Conservation (phyloP, 441 rosid species). For the Caryocar brasiliense region DNA sequence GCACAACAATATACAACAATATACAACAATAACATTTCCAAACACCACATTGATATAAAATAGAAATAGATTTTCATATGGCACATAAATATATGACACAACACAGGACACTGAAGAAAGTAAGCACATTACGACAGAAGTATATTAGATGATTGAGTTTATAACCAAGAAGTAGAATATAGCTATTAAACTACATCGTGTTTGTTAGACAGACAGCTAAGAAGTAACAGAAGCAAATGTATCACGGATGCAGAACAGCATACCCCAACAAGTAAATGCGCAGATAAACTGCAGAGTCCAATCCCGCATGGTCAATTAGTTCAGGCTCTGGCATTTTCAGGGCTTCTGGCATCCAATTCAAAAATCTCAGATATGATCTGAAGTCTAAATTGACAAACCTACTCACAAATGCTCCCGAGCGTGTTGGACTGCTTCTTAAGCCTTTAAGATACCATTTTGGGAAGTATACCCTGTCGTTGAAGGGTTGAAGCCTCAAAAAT, state of each 20-base stretch:
- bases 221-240: background rate
- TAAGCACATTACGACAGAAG: too few species aligned
- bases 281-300: constrained; percentile 89
- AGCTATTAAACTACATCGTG: background rate
- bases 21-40: background rate
- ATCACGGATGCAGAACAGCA: background rate
- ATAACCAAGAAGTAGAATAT: background rate
- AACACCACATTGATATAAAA: too few species aligned
- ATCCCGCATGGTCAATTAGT: constrained; percentile 92
- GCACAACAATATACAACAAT: background rate
- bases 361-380: constrained; percentile 59
- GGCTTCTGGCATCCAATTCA: constrained; percentile 92
- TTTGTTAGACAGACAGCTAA: background rate
- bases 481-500: constrained; percentile 72
- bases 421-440: constrained; percentile 62
- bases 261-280: constrained; percentile 88
- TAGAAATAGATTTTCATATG: too few species aligned
- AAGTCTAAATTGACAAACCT: constrained; percentile 70
- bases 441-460: constrained; percentile 93
- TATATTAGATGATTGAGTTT: too few species aligned
- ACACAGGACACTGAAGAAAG: too few species aligned
- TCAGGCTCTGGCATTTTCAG: constrained; percentile 95
- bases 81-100: too few species aligned
- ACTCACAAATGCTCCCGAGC: constrained; percentile 39
- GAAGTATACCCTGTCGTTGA: constrained; percentile 91